phyloP scores from a whole-genome alignment of 2,329 filamentous ascomycete species.

The Ceratocystis lukuohia region DNA sequence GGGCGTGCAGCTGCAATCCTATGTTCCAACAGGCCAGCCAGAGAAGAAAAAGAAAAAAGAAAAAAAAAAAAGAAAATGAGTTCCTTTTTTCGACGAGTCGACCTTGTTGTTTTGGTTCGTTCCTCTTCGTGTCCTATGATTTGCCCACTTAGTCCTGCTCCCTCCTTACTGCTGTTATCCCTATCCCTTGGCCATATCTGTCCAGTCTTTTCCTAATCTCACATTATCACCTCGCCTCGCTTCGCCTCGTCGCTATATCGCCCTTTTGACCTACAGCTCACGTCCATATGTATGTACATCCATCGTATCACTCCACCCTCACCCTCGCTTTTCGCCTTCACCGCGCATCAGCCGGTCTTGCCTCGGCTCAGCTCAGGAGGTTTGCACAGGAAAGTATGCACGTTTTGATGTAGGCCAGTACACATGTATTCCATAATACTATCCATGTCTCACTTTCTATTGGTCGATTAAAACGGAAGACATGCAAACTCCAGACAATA shows the following conservation, averaged over 20 bases:
- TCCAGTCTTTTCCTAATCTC: background rate
- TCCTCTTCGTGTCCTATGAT: background rate
- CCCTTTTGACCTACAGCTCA: background rate
- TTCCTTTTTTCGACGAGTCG: background rate
- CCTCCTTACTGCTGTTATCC: background rate
- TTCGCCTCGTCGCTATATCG: background rate
- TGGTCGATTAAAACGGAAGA: background rate
- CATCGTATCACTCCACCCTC: no score
- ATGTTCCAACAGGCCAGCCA: background rate
- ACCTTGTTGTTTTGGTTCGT: background rate
- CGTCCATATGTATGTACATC: background rate
- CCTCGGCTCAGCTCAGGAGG: conserved; percentile 2
- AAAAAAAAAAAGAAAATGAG: background rate
- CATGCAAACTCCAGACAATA: background rate
- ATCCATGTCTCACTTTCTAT: background rate
- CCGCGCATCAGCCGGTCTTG: conserved; percentile 1
- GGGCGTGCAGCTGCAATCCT: background rate
- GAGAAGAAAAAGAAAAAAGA: background rate
- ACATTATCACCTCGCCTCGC: background rate
- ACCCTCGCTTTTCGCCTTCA: background rate
- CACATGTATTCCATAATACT: background rate
- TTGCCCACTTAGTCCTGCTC: background rate
- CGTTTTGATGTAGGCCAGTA: background rate
- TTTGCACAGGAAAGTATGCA: background rate
- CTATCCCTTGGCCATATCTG: background rate